Base-by-base conservation (phyloP, 805 yeast species). In the Grigorovia yakushimaensis region DNA sequence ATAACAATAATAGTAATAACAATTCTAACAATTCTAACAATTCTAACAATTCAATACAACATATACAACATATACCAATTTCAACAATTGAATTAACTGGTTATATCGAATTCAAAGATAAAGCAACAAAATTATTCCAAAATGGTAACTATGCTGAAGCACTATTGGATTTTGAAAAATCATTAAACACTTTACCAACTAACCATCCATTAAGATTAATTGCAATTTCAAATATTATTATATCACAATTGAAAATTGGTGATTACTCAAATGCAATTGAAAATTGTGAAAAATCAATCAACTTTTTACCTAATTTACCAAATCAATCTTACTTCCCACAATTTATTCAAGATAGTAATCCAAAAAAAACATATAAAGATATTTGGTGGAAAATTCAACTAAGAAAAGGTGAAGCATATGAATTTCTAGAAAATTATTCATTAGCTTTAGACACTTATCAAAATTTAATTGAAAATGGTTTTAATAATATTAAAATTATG, bases 61-160 rank as follows among this genome's bases (percentile, higher is more conserved):
- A n/a, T 19, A 15, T 49, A 6, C 49, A 49, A 2, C 39, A 27
- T 1, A 45, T 57, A 5, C 55, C 57, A 9, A 55, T 65, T 2
- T 57, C 66, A 1, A 44, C 51, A 2, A 53, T 65, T 17, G 68
- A 64, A 55, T 43, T 58, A 30, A 59, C 59, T 8, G 59, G 65
- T 54, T 80, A 68, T 68, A 58, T 70, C 7, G 74, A 73, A 21
- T 68, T 72, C 24, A 78, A 79, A 50, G 65, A 64, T 7, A 72
- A 72, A 22, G 98, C 88, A 5, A 68, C 78, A 6, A 73, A 72
- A 17, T 73, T 79, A 1, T 93, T 81, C 68, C 77, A 78, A 47
- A 74, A 78, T n/a, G 99, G 99, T 18, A 91, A 93, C 61, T 93
- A 83, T 61, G 62, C 79, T 4, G 59, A 68, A 4, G 89, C 98